Percentiles rank a stretch among this genome's conserved stretches.
Evolutionary conservation across 2,329 filamentous ascomycete genomes (phyloP).

Genomic region (Ceratocystis lukuohia): DNA sequence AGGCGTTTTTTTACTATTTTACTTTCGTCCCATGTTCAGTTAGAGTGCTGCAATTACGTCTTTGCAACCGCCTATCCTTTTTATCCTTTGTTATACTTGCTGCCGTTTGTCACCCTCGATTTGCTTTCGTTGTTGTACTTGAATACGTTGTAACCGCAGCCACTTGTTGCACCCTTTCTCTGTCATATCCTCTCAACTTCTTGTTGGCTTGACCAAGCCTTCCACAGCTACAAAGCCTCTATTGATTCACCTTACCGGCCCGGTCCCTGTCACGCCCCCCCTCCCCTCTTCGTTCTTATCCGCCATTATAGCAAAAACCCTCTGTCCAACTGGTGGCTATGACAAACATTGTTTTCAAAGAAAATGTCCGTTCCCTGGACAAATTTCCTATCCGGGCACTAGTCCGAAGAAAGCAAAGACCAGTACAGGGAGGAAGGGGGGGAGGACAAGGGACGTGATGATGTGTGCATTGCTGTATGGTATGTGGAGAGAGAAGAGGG

Average conservation of each 20-base stretch:
- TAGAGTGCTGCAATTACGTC: too few relatives aligned
- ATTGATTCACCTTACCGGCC: constrained; percentile 6
- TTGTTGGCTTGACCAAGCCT: background rate
- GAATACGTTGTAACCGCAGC: too few relatives aligned
- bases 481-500: background rate
- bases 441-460: background rate
- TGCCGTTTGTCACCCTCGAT: too few relatives aligned
- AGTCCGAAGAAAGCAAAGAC: constrained; percentile 8
- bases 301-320: background rate
- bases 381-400: constrained; percentile 5
- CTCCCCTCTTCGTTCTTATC: background rate
- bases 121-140: too few relatives aligned
- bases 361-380: constrained; percentile 9
- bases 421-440: background rate
- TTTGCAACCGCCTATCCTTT: too few relatives aligned
- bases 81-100: too few relatives aligned
- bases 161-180: background rate
- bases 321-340: background rate
- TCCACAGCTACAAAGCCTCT: background rate
- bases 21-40: background rate
- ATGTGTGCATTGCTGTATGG: background rate
- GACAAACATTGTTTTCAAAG: constrained; percentile 10
- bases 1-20: background rate
- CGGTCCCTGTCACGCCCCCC: background rate
- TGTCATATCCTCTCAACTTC: background rate